These are phyloP conservation scores for Jacaranda mimosifolia DNA, from an alignment of 257 asterid genomes.

Conservation along the genomic window DNA sequence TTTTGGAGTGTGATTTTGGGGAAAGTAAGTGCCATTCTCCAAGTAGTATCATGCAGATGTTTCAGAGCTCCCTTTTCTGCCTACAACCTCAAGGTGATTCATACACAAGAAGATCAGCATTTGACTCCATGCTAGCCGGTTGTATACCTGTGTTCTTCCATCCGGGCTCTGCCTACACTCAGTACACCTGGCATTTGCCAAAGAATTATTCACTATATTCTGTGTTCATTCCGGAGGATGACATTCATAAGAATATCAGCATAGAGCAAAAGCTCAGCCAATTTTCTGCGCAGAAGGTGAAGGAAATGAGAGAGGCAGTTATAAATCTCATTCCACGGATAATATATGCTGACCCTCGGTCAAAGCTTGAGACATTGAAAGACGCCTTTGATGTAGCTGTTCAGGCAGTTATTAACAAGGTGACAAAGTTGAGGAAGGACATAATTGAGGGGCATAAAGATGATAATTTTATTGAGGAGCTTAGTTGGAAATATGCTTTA, in stretches of 20 bases:
- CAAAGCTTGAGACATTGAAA: constrained; percentile 65
- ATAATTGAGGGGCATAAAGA: constrained; percentile 61
- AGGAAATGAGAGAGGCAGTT: constrained; percentile 76
- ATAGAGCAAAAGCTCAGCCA: constrained; percentile 66
- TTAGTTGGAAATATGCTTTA: constrained; percentile 82
- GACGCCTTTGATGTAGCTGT: constrained; percentile 94
- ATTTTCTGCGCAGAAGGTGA: constrained; percentile 58
- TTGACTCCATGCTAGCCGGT: constrained; percentile 88
- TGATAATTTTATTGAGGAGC: constrained; percentile 63
- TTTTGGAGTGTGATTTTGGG: constrained; percentile 76
- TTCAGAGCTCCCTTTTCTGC: constrained; percentile 81
- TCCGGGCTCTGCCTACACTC: constrained; percentile 89
- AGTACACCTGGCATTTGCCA: constrained; percentile 91
- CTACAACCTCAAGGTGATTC: constrained; percentile 94
- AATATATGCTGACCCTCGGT: constrained; percentile 80
- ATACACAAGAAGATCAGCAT: constrained; percentile 87
- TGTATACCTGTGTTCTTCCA: constrained; percentile 93
- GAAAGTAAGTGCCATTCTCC: constrained; percentile 92
- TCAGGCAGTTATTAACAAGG: constrained; percentile 68
- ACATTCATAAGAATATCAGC: constrained; percentile 56
- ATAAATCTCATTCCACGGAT: constrained; percentile 78
- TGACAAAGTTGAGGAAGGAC: constrained; percentile 72
- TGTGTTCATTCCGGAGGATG: constrained; percentile 77
- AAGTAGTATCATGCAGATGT: constrained; percentile 84
- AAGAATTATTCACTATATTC: constrained; percentile 66